Percentiles rank a stretch among this genome's conserved stretches.
Evolutionary conservation across 805 yeast genomes (phyloP).

Genomic region (Diddensiella transvaalensis): DNA sequence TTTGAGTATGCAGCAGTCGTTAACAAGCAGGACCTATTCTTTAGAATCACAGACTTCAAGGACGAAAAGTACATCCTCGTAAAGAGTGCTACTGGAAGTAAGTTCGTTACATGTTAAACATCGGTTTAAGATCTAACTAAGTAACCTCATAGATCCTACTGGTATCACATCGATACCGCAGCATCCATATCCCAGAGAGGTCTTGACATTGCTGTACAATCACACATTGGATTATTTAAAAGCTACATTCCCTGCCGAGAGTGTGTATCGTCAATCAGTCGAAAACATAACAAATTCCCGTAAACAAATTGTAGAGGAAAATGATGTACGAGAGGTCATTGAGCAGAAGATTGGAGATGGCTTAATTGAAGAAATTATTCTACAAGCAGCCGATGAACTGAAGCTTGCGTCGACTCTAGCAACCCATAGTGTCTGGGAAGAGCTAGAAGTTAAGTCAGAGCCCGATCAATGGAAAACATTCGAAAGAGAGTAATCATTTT

Average conservation of each 20-base stretch:
- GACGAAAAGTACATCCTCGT: slow-evolving; percentile 8
- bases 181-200: slow-evolving; percentile 83
- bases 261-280: slow-evolving; percentile 74
- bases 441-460: slow-evolving; percentile 71
- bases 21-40: slow-evolving; percentile 4
- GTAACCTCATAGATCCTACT: slow-evolving; percentile 51
- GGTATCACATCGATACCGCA: slow-evolving; percentile 75
- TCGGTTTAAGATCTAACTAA: too few species aligned
- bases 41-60: slow-evolving; percentile 6
- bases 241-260: slow-evolving; percentile 60
- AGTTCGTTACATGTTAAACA: slow-evolving; percentile 8
- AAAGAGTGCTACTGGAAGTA: slow-evolving; percentile 16
- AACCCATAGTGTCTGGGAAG: slow-evolving; percentile 73
- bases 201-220: slow-evolving; percentile 64
- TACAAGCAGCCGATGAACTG: slow-evolving; percentile 81
- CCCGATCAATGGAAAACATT: slow-evolving; percentile 83
- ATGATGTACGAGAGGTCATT: slow-evolving; percentile 59
- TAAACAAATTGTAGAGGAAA: slow-evolving; percentile 58
- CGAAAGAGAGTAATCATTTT: slow-evolving; percentile 37
- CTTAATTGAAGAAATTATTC: slow-evolving; percentile 72
- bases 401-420: slow-evolving; percentile 63
- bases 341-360: slow-evolving; percentile 79
- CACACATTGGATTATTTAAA: slow-evolving; percentile 60
- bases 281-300: slow-evolving; percentile 70
- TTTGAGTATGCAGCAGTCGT: not conserved